Evolutionary conservation across 108 stramenopile species (phyloP), one percentile per base, ranked within the genome.

Genomic region (Skeletonema marinoi): DNA sequence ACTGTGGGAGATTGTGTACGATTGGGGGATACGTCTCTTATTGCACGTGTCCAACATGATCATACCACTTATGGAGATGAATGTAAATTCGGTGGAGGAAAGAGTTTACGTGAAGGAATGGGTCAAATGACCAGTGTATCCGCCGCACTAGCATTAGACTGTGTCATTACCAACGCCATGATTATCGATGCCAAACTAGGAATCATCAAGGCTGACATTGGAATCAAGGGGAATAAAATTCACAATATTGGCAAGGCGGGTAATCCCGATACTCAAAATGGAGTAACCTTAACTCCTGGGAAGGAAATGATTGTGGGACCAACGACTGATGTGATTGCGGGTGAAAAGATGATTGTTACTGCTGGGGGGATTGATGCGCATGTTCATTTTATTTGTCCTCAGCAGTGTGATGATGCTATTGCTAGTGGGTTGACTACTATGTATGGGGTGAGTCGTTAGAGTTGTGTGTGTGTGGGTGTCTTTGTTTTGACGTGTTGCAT

Each of bases 1-100:
- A 95, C 96, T 42, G 80, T 71, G 0, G 97, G 97, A 4, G 98
- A 99, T 73, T 70, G 87, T 7, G 84, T 99, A 17, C 86, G 87
- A 0, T 81, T 99, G 54, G 98, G 97, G 35, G 97, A 99, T 82
- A 98, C 97, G 13, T 72, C 78, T 30, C 87, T 99, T 33, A 80
- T 88, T 51, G 86, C 97, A 36, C 87, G 85, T 35, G 93, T 98
- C 25, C 92, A 98, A 81, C 25, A 77, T 11, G 92, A 92, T 74
- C 56, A 76, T 66, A 88, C 89, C 12, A 54, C 59, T 32, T 98
- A 98, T 71, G 98, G 98, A 11, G 98, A 99, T 54, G 98, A 99
- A 89, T 97, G 96, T 80, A 98, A 98, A 75, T 99, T 99, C 82
- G 98, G 98, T 48, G 98, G 97, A 9, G 98, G 98, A 58, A 99